Evolutionary conservation across 139 green algal species (phyloP).

Genomic region (Volvox reticuliferus): DNA sequence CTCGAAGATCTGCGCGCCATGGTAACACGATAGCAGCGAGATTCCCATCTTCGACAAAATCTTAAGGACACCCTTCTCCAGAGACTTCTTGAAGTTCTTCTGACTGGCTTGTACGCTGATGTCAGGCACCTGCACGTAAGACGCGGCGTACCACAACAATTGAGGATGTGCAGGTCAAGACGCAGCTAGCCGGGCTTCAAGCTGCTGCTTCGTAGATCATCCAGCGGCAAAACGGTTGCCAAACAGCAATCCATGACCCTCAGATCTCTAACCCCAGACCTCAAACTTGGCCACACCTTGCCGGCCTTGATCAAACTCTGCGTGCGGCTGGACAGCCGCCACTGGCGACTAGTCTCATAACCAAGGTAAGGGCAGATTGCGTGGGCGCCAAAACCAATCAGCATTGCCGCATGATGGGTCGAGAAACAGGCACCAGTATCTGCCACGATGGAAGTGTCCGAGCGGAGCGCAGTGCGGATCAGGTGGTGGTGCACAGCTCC

Average conservation of each 20-base stretch:
- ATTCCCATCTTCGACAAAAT: slow-evolving; percentile 99
- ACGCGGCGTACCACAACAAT: too few species aligned
- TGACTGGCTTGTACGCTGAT: slow-evolving; percentile 84
- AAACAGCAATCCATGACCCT: too few species aligned
- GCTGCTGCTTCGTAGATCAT: too few species aligned
- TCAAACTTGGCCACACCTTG: slow-evolving; percentile 62
- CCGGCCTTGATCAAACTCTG: slow-evolving; percentile 91
- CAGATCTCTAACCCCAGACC: too few species aligned
- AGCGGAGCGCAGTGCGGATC: slow-evolving; percentile 86
- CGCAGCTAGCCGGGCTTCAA: too few species aligned
- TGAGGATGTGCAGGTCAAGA: too few species aligned
- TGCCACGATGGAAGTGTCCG: slow-evolving; percentile 94
- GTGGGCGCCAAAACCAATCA: slow-evolving; percentile 92
- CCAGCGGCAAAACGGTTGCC: too few species aligned
- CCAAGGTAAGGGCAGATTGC: slow-evolving; percentile 98
- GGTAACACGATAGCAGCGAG: slow-evolving; percentile 93
- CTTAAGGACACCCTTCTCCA: slow-evolving; percentile 98
- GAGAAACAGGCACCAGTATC: slow-evolving; percentile 87
- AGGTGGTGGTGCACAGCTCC: slow-evolving; percentile 99
- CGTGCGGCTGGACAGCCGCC: slow-evolving; percentile 86
- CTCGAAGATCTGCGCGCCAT: slow-evolving; percentile 97
- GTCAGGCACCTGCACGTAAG: slow-evolving; percentile 63
- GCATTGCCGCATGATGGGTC: slow-evolving; percentile 65
- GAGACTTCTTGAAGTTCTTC: slow-evolving; percentile 94
- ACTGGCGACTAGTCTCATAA: slow-evolving; percentile 96